phyloP scores from a whole-genome alignment of 176 grass and related monocot species.

The Triticum turgidum region DNA sequence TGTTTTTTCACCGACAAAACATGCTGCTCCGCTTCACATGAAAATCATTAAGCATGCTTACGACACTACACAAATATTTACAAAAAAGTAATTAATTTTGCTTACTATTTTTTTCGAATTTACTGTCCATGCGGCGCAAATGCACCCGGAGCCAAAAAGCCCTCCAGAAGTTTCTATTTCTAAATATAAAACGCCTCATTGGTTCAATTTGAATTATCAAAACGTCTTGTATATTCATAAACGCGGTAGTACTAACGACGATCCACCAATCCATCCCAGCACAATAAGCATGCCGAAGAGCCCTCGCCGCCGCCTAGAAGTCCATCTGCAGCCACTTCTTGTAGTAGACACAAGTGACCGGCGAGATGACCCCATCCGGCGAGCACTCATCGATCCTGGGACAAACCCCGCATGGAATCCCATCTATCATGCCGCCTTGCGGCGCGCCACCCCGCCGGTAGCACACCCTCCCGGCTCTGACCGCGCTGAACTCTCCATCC shows the following conservation, averaged over 20 bases:
- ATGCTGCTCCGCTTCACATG: too few species aligned
- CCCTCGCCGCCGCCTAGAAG: slow-evolving; percentile 38
- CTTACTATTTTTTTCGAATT: too few species aligned
- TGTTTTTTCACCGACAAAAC: too few species aligned
- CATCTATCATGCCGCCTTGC: slow-evolving; percentile 34
- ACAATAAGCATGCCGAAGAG: not conserved
- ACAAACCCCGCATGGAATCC: slow-evolving; percentile 51
- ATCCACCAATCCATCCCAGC: not conserved
- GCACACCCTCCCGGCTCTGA: slow-evolving; percentile 36
- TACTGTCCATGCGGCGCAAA: too few species aligned
- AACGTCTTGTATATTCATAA: too few species aligned
- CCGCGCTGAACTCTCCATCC: slow-evolving; percentile 34
- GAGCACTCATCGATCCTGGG: slow-evolving; percentile 57
- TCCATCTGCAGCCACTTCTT: slow-evolving; percentile 53
- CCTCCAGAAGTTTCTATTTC: too few species aligned
- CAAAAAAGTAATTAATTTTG: too few species aligned
- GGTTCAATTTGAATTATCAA: too few species aligned
- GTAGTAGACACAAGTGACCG: slow-evolving; percentile 52
- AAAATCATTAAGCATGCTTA: too few species aligned
- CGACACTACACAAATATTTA: too few species aligned
- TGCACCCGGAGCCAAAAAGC: too few species aligned
- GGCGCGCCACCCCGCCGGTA: slow-evolving; percentile 14
- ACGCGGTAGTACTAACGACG: not conserved
- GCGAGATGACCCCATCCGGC: slow-evolving; percentile 43
- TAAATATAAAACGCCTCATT: too few species aligned